Base-by-base conservation (phyloP, 1,139 yeast species). In the Debaryomyces fabryi region DNA sequence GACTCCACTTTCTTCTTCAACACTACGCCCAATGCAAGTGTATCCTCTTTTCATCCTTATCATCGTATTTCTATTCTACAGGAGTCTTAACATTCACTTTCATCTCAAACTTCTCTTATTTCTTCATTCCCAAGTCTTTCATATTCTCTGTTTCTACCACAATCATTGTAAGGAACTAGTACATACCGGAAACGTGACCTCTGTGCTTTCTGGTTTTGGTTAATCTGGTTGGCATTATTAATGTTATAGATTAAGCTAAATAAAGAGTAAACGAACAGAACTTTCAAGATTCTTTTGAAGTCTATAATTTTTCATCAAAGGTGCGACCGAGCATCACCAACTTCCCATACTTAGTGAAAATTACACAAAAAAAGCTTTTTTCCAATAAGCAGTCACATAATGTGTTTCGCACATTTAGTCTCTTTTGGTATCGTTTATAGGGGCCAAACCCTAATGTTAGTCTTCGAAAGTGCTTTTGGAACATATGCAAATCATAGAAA, bases 161-260 rank as follows among this genome's bases (percentile, higher is more conserved):
- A 52, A 49, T 44, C 49, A 34, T 41, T 45, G 16, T 24, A 18
- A 12, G 12, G 15, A 21, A 20, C 30, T 45, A 43, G 53, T 65
- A 85, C 91, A 82, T 86, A 88, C 96, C 96, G 76, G 97, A 90
- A 81, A 93, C 98, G 96, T 95, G 86, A 82, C 99, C 99, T 89
- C 99, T 90, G 88, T 90, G 97, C 86, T 93, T 95, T 89, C 99
- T 91, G 82, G 98, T 93, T 83, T 93, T 91, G 74, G 96, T 88
- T 76, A 89, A 86, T 91, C 99, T 91, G 85, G 99, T 91, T 81
- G 99, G 99, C 99, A 93, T 93, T 79, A 76, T 74, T 64, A 60
- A 40, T 45, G 39, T 30, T 33, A 35, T 12, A 20, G 43, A 45
- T 37, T 41, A 39, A 45, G 37, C 42, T 36, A 45, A 35, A 39